phyloP scores from a whole-genome alignment of 768 basidiomycete genomes.

The Pleurotus tuber-regium region DNA sequence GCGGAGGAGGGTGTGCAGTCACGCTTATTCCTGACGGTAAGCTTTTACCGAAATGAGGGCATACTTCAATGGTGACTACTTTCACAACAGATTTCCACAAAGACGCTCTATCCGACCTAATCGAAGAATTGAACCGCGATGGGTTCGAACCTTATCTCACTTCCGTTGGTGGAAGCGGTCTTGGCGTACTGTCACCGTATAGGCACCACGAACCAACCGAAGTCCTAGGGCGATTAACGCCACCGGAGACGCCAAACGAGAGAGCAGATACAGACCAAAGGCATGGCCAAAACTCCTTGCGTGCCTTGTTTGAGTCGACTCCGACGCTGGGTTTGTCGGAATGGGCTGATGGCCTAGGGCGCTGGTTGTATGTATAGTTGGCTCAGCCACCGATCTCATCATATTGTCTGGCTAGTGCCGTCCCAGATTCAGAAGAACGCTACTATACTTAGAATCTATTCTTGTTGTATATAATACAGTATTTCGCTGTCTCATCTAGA shows the following conservation, averaged over 20 bases:
- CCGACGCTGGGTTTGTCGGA: background rate
- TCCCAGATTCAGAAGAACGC: no score
- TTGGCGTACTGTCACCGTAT: constrained; percentile 78
- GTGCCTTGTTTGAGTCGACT: constrained; percentile 2
- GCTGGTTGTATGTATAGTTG: constrained; percentile 15
- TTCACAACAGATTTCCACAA: constrained; percentile 67
- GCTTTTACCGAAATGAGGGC: constrained; percentile 21
- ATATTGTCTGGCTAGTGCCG: no score
- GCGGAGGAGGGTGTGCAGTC: constrained; percentile 97
- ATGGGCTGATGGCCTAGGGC: constrained; percentile 15
- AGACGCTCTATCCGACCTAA: constrained; percentile 53
- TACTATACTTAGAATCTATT: no score
- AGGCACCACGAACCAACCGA: constrained; percentile 16
- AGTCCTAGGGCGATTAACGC: constrained; percentile 41
- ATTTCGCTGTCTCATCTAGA: no score
- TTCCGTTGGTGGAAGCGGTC: constrained; percentile 88
- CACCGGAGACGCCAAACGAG: constrained; percentile 44
- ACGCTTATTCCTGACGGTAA: constrained; percentile 92
- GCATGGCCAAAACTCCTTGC: background rate
- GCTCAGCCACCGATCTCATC: background rate
- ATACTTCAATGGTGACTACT: background rate
- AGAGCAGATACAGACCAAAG: constrained; percentile 4
- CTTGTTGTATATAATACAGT: no score
- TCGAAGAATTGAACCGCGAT: constrained; percentile 54
- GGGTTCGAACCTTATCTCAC: constrained; percentile 87